Evolutionary conservation across 1,139 yeast genomes (phyloP), one percentile per base, ranked within the genome.

Genomic region (Saccharomyces pastorianus): DNA sequence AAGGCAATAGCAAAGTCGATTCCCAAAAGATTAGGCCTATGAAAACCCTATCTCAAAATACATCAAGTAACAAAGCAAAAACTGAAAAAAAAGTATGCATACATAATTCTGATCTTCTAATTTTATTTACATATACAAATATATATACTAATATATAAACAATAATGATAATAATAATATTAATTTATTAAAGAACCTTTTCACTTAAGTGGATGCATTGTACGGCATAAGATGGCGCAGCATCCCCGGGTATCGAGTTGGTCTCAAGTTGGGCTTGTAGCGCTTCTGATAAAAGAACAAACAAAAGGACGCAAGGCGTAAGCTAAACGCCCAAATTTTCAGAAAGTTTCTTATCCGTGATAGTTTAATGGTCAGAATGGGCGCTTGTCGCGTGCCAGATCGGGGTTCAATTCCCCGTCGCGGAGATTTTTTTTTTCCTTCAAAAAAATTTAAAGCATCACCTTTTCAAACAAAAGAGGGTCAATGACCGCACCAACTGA

Each of bases 1-100:
- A 81, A 77, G 65, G 84, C 83, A 49, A 83, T 84, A 32, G 54
- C 74, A 29, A 64, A 70, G 42, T 77, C 81, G 38, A 17, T 50
- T 8, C 47, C 28, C 31, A 27, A 46, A 26, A 46, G 47, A 46
- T 23, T 26, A 23, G 47, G 47, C 2, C 47, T 25, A 4, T 44
- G 28, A 44, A 44, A 25, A 14, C 7, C n/a, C 41, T 6, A 47
- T 14, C 34, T 7, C 6, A 20, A 44, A 26, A 44, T n/a, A 44
- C 14, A 44, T 44, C 4, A 23, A 44, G 20, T n/a, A 8, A 25
- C 28, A 23, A 44, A 23, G n/a, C 20, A 23, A 44, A 6, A 13
- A 14, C 7, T 26, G 4, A 20, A 23, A 23, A 27, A 41, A 49
- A 38, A 17, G 28, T 32, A 34, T 49, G 26, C 34, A 49, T 41